Conservation (phyloP, 1,284 basidiomycete species). For the Naganishia sp. region DNA sequence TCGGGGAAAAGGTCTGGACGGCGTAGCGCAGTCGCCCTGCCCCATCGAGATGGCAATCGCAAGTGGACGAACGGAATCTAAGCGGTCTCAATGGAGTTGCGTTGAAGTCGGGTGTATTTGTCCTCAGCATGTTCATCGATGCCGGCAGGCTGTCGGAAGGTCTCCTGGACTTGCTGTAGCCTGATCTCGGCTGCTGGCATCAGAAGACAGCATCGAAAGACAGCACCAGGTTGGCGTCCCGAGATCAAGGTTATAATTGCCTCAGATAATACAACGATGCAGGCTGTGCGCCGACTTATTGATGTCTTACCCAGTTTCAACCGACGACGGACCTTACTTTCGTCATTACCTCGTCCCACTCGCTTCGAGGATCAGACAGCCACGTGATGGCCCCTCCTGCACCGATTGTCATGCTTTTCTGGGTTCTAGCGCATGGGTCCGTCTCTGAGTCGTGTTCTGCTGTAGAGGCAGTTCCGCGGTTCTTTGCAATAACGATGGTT, state of each 20-base stretch:
- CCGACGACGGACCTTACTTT: constrained; percentile 63
- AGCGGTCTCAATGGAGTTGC: no score
- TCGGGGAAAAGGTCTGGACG: constrained; percentile 18
- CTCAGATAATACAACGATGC: no score
- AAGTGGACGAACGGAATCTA: no score
- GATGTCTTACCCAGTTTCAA: background rate
- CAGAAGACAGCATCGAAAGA: no score
- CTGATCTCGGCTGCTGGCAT: no score
- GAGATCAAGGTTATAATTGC: no score
- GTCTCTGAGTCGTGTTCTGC: background rate
- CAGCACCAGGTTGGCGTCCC: no score
- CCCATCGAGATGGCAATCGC: no score
- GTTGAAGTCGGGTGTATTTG: no score
- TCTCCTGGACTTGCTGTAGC: no score
- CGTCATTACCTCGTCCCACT: constrained; percentile 91
- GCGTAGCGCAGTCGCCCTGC: background rate
- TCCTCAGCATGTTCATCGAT: background rate
- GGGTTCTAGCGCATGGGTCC: no score
- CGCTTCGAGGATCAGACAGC: constrained; percentile 77
- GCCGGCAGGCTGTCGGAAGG: background rate
- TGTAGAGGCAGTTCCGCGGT: background rate
- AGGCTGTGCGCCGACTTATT: no score
- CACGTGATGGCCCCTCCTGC: constrained; percentile 96
- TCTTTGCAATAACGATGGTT: constrained; percentile 78
- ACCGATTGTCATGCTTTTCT: constrained; percentile 61